Percentiles rank a stretch among this genome's conserved stretches.
Evolutionary conservation across 1,139 yeast genomes (phyloP).

Genomic region (Candida sp.): DNA sequence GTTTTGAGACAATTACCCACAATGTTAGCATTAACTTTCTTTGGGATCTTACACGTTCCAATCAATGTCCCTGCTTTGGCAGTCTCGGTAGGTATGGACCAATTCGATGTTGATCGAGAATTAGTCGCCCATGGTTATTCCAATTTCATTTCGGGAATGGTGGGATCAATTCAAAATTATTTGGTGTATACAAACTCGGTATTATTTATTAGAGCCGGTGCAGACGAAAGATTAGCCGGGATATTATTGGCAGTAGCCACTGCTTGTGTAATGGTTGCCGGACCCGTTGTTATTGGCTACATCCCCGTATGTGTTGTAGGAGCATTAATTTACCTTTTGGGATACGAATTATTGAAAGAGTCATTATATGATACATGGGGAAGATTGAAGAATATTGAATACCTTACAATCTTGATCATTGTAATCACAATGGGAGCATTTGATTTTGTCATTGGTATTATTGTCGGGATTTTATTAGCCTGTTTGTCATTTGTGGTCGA

Average conservation of each 20-base stretch:
- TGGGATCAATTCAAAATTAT: slow-evolving; percentile 91
- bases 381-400: slow-evolving; percentile 71
- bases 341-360: slow-evolving; percentile 86
- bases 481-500: slow-evolving; percentile 90
- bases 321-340: slow-evolving; percentile 81
- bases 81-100: slow-evolving; percentile 82
- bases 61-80: slow-evolving; percentile 97
- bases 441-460: slow-evolving; percentile 91
- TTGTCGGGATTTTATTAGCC: slow-evolving; percentile 87
- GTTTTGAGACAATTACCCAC: slow-evolving; percentile 76
- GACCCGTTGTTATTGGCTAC: slow-evolving; percentile 89
- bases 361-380: slow-evolving; percentile 85
- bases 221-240: slow-evolving; percentile 86
- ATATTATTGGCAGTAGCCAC: slow-evolving; percentile 83
- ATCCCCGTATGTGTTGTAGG: slow-evolving; percentile 97
- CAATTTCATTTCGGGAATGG: slow-evolving; percentile 78
- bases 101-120: slow-evolving; percentile 88
- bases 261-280: slow-evolving; percentile 73
- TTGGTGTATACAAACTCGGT: slow-evolving; percentile 93
- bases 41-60: slow-evolving; percentile 94
- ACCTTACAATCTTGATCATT: slow-evolving; percentile 76
- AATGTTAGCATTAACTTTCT: slow-evolving; percentile 93
- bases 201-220: slow-evolving; percentile 90
- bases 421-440: slow-evolving; percentile 93
- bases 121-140: slow-evolving; percentile 93